Base-by-base conservation (phyloP, 2,329 filamentous ascomycete genomes). In the Penicillium sp. region DNA sequence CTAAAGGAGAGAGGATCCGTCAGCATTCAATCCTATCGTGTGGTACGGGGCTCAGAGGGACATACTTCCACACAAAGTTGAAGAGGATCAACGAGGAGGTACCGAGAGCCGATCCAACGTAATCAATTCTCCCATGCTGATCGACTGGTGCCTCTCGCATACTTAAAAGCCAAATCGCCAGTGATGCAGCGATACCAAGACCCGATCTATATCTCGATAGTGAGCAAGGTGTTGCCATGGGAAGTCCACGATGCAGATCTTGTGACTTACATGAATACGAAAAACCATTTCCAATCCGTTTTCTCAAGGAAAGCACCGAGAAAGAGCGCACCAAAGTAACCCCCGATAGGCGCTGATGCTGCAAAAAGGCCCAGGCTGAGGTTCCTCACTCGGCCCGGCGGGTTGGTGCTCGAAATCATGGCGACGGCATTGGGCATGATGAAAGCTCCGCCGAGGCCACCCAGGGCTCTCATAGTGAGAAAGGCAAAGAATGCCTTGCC, bases 31-130 rank as follows among this genome's bases (percentile, higher is more conserved):
- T 8, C 28, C 4, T 31, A 7, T 7, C 28, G 28, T 31, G 1
- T 6, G 28, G 28, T 31, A 22, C 28, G 2, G 45, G 43, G 3
- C 5, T 49, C 12, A 6, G n/a, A 15, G n/a, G 17, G 54, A 70
- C 75, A 71, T 63, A 82, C 81, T 83, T 84, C 77, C 81, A 84
- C 1, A 76, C 76, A n/a, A 84, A 75, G 55, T 81, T 83, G 58
- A 83, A 83, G 0, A 83, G 63, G 1, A 82, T 68, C n/a, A 83
- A 64, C 5, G 76, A 74, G 14, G 69, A 64, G 1, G 77, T 69
- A 0, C 76, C 80, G 3, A 81, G 68, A 6, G 67, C 68, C 1
- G 74, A 75, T 0, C 79, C 82, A 11, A 78, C 56, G 62, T 71
- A 78, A 56, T 81, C 78, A 28, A 79, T 70, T 28, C 69, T 73